phyloP scores from a whole-genome alignment of 2,329 filamentous ascomycete species.

The Diplodia corticola region DNA sequence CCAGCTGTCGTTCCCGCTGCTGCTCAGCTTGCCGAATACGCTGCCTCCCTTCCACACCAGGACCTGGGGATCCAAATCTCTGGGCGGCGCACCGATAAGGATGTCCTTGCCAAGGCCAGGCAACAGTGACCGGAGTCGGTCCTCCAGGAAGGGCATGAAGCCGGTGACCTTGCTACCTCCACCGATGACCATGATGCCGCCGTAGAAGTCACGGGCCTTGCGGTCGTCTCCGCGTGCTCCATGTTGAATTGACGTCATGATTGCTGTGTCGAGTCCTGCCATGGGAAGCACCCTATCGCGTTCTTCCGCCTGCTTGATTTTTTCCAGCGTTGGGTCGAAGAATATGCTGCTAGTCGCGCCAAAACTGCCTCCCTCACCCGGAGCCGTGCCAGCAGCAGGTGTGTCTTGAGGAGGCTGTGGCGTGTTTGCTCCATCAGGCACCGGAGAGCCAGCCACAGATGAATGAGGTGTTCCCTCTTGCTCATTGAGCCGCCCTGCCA shows the following conservation, averaged over 20 bases:
- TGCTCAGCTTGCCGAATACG: conserved; percentile 85
- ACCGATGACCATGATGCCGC: conserved; percentile 43
- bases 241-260: conserved; percentile 84
- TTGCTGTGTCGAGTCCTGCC: conserved; percentile 82
- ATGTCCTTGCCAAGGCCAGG: conserved; percentile 66
- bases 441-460: conserved; percentile 84
- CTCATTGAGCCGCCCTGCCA: conserved; percentile 67
- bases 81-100: conserved; percentile 68
- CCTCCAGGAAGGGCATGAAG: conserved; percentile 80
- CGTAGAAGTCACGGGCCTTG: conserved; percentile 79
- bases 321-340: conserved; percentile 51
- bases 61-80: conserved; percentile 96
- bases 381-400: conserved; percentile 42
- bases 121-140: conserved; percentile 68
- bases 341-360: conserved; percentile 54
- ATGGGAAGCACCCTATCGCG: conserved; percentile 80
- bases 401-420: conserved; percentile 56
- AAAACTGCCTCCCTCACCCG: conserved; percentile 37
- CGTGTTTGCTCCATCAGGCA: conserved; percentile 68
- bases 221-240: conserved; percentile 87
- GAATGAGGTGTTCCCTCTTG: conserved; percentile 74
- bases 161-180: conserved; percentile 55
- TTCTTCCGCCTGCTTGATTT: conserved; percentile 57
- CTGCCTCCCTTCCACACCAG: conserved; percentile 97
- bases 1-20: conserved; percentile 88